A percentile compares a stretch with the other conserved stretches of the same genome.
These are phyloP conservation scores for Trypanosoma brucei DNA, from an alignment of 208 protist genomes.

Conservation along the genomic window DNA sequence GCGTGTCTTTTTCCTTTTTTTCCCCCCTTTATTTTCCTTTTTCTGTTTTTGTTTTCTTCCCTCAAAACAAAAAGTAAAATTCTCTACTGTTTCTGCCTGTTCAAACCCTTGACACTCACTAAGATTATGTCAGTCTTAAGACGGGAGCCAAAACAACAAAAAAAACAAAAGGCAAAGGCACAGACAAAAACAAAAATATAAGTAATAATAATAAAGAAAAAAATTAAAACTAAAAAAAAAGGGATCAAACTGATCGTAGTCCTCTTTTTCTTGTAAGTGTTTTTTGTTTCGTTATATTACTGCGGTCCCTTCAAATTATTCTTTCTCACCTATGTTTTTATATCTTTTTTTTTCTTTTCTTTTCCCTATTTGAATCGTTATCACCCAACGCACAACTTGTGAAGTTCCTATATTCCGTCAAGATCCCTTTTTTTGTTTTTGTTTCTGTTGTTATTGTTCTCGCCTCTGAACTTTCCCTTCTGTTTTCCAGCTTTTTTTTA, in stretches of 20 bases:
- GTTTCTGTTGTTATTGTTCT: too few species aligned
- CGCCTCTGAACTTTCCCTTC: too few species aligned
- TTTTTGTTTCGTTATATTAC: too few species aligned
- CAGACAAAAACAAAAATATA: not conserved
- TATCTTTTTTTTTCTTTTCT: too few species aligned
- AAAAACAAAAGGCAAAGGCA: not conserved
- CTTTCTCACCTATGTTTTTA: too few species aligned
- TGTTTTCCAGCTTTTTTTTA: too few species aligned
- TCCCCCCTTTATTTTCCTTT: not conserved
- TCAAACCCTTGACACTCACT: not conserved
- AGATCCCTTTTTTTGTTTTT: too few species aligned
- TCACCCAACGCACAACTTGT: too few species aligned
- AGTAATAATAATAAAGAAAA: not conserved
- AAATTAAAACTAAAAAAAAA: not conserved
- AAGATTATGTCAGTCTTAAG: not conserved
- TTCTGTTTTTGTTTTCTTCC: constrained; percentile 2
- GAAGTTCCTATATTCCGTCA: too few species aligned
- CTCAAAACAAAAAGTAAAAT: not conserved
- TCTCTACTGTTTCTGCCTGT: not conserved
- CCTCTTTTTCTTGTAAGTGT: too few species aligned
- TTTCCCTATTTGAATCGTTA: too few species aligned
- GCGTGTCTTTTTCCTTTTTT: not conserved
- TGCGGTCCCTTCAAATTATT: too few species aligned
- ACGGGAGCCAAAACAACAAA: not conserved
- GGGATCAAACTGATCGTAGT: not conserved